These are phyloP conservation scores for Pelargonium fulgidum DNA, from an alignment of 441 rosid species.

Conservation along the genomic window DNA sequence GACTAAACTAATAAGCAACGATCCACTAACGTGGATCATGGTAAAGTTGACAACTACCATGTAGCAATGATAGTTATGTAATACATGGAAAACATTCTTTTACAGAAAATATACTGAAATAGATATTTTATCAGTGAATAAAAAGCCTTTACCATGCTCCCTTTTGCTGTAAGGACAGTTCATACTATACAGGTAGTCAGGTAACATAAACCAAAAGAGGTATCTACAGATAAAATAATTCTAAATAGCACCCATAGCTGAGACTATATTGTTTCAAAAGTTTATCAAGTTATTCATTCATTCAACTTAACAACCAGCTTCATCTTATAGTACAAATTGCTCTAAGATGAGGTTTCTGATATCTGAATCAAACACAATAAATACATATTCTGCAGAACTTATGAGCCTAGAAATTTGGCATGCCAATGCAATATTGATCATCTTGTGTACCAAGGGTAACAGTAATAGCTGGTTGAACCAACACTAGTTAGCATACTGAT, in stretches of 20 bases:
- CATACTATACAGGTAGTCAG: background rate
- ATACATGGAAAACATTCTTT: background rate
- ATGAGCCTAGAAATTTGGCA: conserved; percentile 15
- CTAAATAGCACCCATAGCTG: background rate
- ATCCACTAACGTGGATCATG: background rate
- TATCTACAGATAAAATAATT: background rate
- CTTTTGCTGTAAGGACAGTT: background rate
- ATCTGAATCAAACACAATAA: too few relatives aligned
- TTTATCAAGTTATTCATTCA: too few relatives aligned
- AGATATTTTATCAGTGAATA: background rate
- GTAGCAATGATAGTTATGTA: background rate
- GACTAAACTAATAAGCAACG: background rate
- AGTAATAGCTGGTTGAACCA: too few relatives aligned
- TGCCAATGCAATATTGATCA: too few relatives aligned
- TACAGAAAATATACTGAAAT: background rate
- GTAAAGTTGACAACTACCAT: background rate
- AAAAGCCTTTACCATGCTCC: background rate
- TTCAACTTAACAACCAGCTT: too few relatives aligned
- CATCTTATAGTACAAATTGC: too few relatives aligned
- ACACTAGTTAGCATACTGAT: background rate
- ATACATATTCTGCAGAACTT: too few relatives aligned
- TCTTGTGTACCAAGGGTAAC: too few relatives aligned
- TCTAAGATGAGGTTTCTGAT: too few relatives aligned
- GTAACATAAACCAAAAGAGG: background rate
- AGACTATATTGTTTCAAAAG: too few relatives aligned